Conservation (phyloP, 176 grass and related monocot species). For the Oryza meyeriana region DNA sequence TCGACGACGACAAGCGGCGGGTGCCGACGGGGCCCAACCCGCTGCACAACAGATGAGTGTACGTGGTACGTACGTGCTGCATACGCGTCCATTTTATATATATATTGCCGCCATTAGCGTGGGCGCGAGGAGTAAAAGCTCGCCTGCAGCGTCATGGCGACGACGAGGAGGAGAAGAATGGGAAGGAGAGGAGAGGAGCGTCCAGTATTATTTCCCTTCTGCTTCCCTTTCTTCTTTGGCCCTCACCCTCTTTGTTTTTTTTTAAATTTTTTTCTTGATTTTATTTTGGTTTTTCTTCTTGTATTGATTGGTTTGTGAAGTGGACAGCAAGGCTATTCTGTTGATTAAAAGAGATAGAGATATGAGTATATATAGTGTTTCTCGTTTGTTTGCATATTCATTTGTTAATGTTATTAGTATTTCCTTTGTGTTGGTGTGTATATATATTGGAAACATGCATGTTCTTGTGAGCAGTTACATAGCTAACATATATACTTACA, state of each 20-base stretch:
- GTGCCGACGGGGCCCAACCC: conserved; percentile 81
- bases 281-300: background rate
- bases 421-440: background rate
- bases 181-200: conserved; percentile 51
- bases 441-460: background rate
- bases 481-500: background rate
- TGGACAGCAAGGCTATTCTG: conserved; percentile 42
- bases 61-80: background rate
- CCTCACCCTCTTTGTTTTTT: background rate
- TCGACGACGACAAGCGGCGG: conserved; percentile 58
- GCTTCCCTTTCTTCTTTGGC: conserved; percentile 61
- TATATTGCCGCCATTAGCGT: background rate
- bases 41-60: conserved; percentile 61
- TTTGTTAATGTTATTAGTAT: background rate
- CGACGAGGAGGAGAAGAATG: conserved; percentile 37
- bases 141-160: background rate
- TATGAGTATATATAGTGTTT: conserved; percentile 49
- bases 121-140: background rate
- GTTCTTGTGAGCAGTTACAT: background rate
- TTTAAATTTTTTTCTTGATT: background rate
- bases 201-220: conserved; percentile 49
- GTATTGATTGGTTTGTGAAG: conserved; percentile 43
- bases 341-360: conserved; percentile 56
- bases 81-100: background rate
- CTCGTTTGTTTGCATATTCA: background rate